A percentile compares a stretch with the other conserved stretches of the same genome.
These are phyloP conservation scores for Spathaspora girioi DNA, from an alignment of 805 yeast species.

Conservation along the genomic window DNA sequence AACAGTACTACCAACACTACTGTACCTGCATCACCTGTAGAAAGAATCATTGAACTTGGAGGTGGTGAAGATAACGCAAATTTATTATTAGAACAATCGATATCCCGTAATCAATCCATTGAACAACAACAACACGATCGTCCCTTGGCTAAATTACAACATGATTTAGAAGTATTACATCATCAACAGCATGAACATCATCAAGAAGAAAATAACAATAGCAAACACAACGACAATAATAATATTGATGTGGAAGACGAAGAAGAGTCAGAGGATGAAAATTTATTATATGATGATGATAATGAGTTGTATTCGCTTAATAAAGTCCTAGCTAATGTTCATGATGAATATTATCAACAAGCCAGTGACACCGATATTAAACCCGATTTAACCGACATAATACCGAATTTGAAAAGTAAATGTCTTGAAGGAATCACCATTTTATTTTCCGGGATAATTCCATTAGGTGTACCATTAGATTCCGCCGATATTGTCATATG, in stretches of 20 bases:
- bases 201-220: slow-evolving; percentile 10
- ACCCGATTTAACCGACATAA: slow-evolving; percentile 66
- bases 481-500: slow-evolving; percentile 86
- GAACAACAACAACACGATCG: slow-evolving; percentile 80
- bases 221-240: background rate
- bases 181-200: slow-evolving; percentile 22
- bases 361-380: slow-evolving; percentile 4
- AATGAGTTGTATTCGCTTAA: slow-evolving; percentile 66
- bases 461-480: slow-evolving; percentile 70
- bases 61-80: slow-evolving; percentile 48
- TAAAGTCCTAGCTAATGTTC: slow-evolving; percentile 60
- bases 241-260: slow-evolving; percentile 15
- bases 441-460: slow-evolving; percentile 85
- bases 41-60: slow-evolving; percentile 44
- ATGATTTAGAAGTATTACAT: slow-evolving; percentile 56
- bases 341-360: slow-evolving; percentile 58
- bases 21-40: slow-evolving; percentile 38
- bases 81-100: slow-evolving; percentile 52
- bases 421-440: slow-evolving; percentile 69
- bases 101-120: slow-evolving; percentile 62
- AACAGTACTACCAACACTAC: slow-evolving; percentile 3
- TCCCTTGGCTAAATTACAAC: slow-evolving; percentile 80
- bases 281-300: slow-evolving; percentile 75
- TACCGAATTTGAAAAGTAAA: slow-evolving; percentile 67
- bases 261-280: slow-evolving; percentile 37